These are phyloP conservation scores for Acanthamoeba castellanii DNA, from an alignment of 208 protist species.

Conservation along the genomic window DNA sequence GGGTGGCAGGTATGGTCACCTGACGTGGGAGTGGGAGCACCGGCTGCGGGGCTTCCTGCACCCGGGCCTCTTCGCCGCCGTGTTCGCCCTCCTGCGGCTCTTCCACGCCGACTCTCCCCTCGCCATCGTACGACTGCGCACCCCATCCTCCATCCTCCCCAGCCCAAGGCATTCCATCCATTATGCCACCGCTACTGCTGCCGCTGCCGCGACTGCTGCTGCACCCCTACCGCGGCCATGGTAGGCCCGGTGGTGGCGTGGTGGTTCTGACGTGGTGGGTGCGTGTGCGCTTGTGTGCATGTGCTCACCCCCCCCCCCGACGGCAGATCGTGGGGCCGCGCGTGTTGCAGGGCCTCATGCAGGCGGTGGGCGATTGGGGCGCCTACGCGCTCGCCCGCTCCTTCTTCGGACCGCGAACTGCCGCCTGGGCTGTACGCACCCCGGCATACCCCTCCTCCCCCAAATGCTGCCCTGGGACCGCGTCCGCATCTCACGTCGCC, in stretches of 20 bases:
- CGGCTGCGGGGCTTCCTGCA: constrained; percentile 82
- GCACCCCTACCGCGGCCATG: no score
- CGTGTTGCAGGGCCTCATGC: constrained; percentile 42
- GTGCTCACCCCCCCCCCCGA: no score
- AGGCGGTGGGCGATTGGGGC: constrained; percentile 10
- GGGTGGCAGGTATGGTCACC: constrained; percentile 80
- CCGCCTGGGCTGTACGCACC: neutral
- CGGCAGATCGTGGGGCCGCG: neutral
- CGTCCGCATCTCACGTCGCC: no score
- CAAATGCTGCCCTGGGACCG: no score
- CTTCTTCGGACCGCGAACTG: neutral
- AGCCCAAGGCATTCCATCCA: neutral
- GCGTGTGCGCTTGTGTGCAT: no score
- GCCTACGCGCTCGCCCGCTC: neutral
- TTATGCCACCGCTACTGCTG: neutral
- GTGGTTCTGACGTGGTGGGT: neutral
- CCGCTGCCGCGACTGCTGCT: neutral
- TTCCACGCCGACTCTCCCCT: constrained; percentile 77
- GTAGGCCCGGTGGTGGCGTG: neutral
- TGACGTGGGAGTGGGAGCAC: constrained; percentile 87
- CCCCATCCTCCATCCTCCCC: neutral
- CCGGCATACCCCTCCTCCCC: neutral
- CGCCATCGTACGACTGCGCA: constrained; percentile 59
- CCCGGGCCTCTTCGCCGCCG: constrained; percentile 81
- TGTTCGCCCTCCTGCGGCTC: constrained; percentile 81